phyloP scores from a whole-genome alignment of 148 eudicot species.

The Simmondsia chinensis region DNA sequence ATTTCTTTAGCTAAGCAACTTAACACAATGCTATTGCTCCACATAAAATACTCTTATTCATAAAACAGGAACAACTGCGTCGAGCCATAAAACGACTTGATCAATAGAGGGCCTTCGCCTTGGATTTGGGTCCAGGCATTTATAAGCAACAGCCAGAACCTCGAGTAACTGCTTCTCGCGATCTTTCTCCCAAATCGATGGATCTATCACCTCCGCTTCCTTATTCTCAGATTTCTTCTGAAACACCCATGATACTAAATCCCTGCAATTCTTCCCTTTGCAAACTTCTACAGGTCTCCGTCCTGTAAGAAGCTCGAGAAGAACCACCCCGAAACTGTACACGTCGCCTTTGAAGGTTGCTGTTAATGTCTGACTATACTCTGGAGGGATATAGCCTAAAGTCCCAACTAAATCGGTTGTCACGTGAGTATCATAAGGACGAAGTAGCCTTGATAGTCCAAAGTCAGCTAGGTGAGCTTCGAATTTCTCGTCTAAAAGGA shows the following conservation, averaged over 20 bases:
- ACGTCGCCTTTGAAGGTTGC: conserved; percentile 98
- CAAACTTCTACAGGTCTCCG: conserved; percentile 85
- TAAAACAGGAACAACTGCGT: conserved; percentile 25
- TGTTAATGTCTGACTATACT: conserved; percentile 72
- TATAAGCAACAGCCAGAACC: conserved; percentile 69
- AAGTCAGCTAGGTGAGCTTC: conserved; percentile 95
- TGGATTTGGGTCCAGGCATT: conserved; percentile 68
- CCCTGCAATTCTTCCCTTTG: conserved; percentile 78
- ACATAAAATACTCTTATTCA: background rate
- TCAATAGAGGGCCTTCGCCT: conserved; percentile 73
- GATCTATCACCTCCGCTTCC: conserved; percentile 65
- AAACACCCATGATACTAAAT: conserved; percentile 83
- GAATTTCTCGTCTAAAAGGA: conserved; percentile 70
- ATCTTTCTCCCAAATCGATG: conserved; percentile 40
- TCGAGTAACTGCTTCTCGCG: conserved; percentile 61
- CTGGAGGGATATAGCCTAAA: conserved; percentile 92
- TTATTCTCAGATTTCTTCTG: conserved; percentile 70
- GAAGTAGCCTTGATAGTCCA: conserved; percentile 69
- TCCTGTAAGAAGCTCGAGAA: conserved; percentile 80
- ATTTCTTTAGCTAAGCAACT: too few relatives aligned
- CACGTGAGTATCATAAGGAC: conserved; percentile 87
- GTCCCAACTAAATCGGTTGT: conserved; percentile 95
- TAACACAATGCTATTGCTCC: too few relatives aligned
- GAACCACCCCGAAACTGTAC: conserved; percentile 89
- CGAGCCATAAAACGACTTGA: conserved; percentile 80